These are phyloP conservation scores for Ettlia oleoabundans DNA, from an alignment of 139 green algal genomes.

Conservation along the genomic window DNA sequence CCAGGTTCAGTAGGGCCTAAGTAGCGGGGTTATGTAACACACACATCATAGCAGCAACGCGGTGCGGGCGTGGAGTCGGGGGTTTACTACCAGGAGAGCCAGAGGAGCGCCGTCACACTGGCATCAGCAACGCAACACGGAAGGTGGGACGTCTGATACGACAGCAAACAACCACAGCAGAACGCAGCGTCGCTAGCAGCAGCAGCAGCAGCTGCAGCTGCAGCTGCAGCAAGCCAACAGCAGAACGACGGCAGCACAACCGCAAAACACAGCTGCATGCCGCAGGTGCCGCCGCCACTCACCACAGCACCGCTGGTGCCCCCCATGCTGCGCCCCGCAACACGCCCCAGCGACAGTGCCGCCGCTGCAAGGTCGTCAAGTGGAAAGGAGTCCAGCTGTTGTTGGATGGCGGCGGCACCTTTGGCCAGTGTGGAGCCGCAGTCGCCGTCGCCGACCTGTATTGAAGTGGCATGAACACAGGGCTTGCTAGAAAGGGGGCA, in stretches of 20 bases:
- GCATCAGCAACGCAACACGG: too few relatives aligned
- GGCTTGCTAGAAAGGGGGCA: too few relatives aligned
- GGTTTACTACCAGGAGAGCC: too few relatives aligned
- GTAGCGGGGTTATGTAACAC: too few relatives aligned
- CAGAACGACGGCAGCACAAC: neutral
- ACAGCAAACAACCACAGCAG: neutral
- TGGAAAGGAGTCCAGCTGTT: constrained; percentile 23
- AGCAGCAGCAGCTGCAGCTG: neutral
- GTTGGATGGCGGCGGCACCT: constrained; percentile 61
- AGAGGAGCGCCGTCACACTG: too few relatives aligned
- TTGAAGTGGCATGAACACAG: too few relatives aligned
- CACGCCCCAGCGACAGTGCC: constrained; percentile 37
- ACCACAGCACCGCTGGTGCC: constrained; percentile 70
- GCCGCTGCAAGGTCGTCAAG: constrained; percentile 35
- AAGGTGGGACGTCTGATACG: too few relatives aligned
- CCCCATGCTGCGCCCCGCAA: constrained; percentile 62
- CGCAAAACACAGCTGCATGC: neutral
- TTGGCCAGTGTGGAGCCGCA: constrained; percentile 76
- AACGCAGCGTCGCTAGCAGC: neutral
- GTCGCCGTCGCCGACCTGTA: constrained; percentile 83
- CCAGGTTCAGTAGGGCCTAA: too few relatives aligned
- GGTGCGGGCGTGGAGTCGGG: too few relatives aligned
- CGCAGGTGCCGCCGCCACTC: neutral
- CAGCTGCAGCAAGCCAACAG: neutral
- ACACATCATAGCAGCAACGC: too few relatives aligned